Conservation (phyloP, 495 filamentous ascomycete genomes). For the Aeminium ludgeri region DNA sequence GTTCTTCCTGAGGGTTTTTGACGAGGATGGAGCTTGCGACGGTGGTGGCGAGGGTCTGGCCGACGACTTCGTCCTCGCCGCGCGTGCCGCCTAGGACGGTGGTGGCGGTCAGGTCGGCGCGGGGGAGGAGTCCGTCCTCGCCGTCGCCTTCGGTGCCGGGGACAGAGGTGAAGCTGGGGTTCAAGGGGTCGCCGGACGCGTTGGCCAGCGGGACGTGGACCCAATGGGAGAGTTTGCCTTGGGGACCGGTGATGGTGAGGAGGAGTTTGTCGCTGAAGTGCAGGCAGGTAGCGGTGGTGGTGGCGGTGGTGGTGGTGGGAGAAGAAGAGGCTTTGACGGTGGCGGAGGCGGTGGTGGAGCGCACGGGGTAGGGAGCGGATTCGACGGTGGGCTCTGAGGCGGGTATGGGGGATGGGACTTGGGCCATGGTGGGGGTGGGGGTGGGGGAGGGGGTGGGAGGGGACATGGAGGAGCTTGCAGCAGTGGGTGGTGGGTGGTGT, state of each 20-base stretch:
- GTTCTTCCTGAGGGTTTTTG: conserved; percentile 55
- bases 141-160: conserved; percentile 32
- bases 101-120: conserved; percentile 66
- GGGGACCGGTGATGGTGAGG: conserved; percentile 51
- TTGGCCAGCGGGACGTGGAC: conserved; percentile 77
- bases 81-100: conserved; percentile 76
- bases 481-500: too few relatives aligned
- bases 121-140: conserved; percentile 50
- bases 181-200: conserved; percentile 34
- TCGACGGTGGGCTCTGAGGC: too few relatives aligned
- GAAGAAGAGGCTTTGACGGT: too few relatives aligned
- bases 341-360: too few relatives aligned
- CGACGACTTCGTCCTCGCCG: conserved; percentile 61
- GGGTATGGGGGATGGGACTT: too few relatives aligned
- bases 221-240: conserved; percentile 81
- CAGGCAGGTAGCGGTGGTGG: conserved; percentile 53
- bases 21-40: conserved; percentile 63
- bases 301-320: too few relatives aligned
- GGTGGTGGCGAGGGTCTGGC: conserved; percentile 75
- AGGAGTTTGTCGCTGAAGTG: conserved; percentile 86
- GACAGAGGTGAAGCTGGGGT: conserved; percentile 20
- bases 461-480: too few relatives aligned
- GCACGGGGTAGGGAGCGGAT: too few relatives aligned
- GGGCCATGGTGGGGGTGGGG: too few relatives aligned
- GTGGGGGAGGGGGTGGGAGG: too few relatives aligned